Conservation (phyloP, 202 grass and related monocot species). For the Eragrostis tef region DNA sequence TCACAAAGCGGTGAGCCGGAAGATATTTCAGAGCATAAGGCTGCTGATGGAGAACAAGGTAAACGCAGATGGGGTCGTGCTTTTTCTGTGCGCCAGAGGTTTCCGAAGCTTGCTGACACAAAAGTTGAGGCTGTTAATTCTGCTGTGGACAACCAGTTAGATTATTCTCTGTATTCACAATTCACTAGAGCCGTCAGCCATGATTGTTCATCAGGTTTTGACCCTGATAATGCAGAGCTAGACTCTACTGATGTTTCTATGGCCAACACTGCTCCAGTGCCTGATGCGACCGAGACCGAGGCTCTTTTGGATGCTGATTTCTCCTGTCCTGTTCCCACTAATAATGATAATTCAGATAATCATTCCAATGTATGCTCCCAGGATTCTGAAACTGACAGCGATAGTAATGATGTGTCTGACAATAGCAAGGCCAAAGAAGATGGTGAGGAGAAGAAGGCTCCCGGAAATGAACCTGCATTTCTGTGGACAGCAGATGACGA, state of each 20-base stretch:
- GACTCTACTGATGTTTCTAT: constrained; percentile 51
- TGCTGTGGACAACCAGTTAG: constrained; percentile 34
- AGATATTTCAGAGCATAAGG: constrained; percentile 47
- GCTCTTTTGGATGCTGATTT: constrained; percentile 51
- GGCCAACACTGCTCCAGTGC: constrained; percentile 36
- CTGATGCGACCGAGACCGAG: constrained; percentile 51
- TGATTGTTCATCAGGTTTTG: constrained; percentile 53
- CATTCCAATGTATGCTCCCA: constrained; percentile 33
- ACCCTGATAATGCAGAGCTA: constrained; percentile 44
- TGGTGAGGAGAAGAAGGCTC: constrained; percentile 52
- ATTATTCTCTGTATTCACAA: constrained; percentile 53
- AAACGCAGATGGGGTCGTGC: constrained; percentile 50
- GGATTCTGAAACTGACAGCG: constrained; percentile 38
- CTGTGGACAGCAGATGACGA: constrained; percentile 67
- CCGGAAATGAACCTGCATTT: constrained; percentile 44
- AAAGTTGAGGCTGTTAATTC: constrained; percentile 46
- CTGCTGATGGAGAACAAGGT: constrained; percentile 14
- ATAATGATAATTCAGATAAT: constrained; percentile 35
- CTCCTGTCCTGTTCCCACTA: not conserved
- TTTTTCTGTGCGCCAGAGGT: constrained; percentile 48
- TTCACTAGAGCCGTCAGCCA: constrained; percentile 36
- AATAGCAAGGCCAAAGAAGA: constrained; percentile 40
- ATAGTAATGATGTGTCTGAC: constrained; percentile 40
- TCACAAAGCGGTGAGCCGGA: constrained; percentile 35
- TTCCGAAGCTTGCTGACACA: constrained; percentile 48